phyloP scores from a whole-genome alignment of 805 yeast species.

The Yarrowia deformans region DNA sequence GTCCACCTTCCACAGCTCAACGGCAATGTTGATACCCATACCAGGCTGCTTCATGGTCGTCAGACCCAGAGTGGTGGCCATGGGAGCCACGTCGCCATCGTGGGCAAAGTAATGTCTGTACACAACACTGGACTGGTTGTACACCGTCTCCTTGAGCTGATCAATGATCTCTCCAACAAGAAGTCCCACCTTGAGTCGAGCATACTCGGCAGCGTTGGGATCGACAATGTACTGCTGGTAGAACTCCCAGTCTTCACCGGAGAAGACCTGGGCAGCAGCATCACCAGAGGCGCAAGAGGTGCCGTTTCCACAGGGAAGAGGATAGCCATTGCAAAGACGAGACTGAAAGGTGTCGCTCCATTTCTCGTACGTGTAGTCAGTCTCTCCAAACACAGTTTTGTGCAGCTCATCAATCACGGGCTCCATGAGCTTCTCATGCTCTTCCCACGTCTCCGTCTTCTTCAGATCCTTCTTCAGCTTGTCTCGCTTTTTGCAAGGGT shows the following conservation, averaged over 20 bases:
- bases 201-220: conserved; percentile 51
- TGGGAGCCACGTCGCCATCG: conserved; percentile 53
- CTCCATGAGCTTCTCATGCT: conserved; percentile 36
- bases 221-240: conserved; percentile 45
- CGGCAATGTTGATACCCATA: conserved; percentile 18
- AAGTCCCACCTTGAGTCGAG: conserved; percentile 51
- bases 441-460: conserved; percentile 50
- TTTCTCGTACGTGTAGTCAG: conserved; percentile 48
- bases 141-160: conserved; percentile 47
- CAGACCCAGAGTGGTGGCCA: conserved; percentile 52
- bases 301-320: conserved; percentile 50
- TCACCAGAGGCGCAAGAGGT: conserved; percentile 47
- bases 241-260: conserved; percentile 56
- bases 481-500: conserved; percentile 50
- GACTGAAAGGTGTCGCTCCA: conserved; percentile 55
- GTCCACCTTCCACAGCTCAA: conserved; percentile 16
- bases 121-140: conserved; percentile 47
- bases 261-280: conserved; percentile 53
- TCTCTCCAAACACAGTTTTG: conserved; percentile 21
- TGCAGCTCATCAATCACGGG: conserved; percentile 9
- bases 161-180: conserved; percentile 52
- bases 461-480: conserved; percentile 47
- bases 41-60: conserved; percentile 50
- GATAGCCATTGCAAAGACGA: conserved; percentile 52
- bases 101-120: conserved; percentile 56